Percentiles rank a stretch among this genome's conserved stretches.
Conservation (phyloP, 257 asterid species). For the Verbena officinalis region DNA sequence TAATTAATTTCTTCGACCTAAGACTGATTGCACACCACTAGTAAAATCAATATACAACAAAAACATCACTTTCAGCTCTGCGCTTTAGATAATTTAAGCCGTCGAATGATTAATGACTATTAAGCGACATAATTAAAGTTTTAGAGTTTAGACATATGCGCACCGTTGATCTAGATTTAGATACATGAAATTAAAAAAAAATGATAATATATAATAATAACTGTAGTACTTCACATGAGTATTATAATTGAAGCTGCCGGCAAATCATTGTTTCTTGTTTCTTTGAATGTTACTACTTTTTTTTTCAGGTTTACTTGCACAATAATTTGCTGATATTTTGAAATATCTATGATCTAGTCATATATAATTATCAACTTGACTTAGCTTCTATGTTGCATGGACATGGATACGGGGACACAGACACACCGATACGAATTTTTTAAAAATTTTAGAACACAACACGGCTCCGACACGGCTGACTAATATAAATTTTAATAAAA, state of each 20-base stretch:
- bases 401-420: too few species aligned
- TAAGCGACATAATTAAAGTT: background rate
- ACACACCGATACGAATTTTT: too few species aligned
- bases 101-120: conserved; percentile 21
- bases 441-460: too few species aligned
- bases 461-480: too few species aligned
- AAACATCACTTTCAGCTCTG: background rate
- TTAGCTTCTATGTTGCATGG: too few species aligned
- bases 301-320: background rate
- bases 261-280: background rate
- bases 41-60: background rate
- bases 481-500: too few species aligned
- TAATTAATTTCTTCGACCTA: background rate
- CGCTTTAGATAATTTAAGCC: conserved; percentile 10
- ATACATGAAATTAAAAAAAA: background rate
- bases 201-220: conserved; percentile 5
- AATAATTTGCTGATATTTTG: background rate
- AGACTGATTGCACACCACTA: conserved; percentile 2
- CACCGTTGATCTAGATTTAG: conserved; percentile 23
- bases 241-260: background rate
- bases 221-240: background rate
- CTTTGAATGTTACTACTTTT: background rate
- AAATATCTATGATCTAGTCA: background rate
- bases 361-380: background rate
- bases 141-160: background rate